A percentile compares a stretch with the other conserved stretches of the same genome.
phyloP scores from a whole-genome alignment of 352 stramenopile genomes.

The Globisporangium carolinianum region DNA sequence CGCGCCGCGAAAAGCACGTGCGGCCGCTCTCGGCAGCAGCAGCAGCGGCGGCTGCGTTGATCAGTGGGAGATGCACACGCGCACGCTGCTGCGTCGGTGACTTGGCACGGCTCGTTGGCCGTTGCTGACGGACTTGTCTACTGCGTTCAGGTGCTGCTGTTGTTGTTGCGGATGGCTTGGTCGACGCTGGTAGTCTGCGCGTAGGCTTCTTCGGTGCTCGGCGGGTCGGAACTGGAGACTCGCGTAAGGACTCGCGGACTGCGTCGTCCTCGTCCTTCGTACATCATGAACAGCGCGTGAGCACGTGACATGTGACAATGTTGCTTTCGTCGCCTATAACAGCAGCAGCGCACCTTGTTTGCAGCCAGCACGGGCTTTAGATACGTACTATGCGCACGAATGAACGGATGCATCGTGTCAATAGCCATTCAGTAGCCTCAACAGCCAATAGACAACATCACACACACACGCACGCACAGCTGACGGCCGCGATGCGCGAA shows the following conservation, averaged over 20 bases:
- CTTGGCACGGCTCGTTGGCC: conserved; percentile 3
- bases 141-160: neutral
- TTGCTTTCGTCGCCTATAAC: neutral
- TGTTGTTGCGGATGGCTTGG: neutral
- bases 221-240: neutral
- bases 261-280: neutral
- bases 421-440: neutral
- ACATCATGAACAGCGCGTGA: neutral
- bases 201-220: conserved; percentile 1
- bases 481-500: conserved; percentile 49
- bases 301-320: neutral
- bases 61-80: conserved; percentile 6
- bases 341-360: conserved; percentile 15
- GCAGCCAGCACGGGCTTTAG: conserved; percentile 42
- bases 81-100: conserved; percentile 2
- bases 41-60: conserved; percentile 1
- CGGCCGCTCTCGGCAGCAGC: conserved; percentile 1
- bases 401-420: neutral
- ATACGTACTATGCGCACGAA: conserved; percentile 26
- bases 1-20: conserved; percentile 6
- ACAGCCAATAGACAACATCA: neutral
- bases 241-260: neutral
- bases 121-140: conserved; percentile 1
- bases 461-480: conserved; percentile 26
- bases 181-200: neutral